Evolutionary conservation across 2,329 filamentous ascomycete genomes (phyloP).

Genomic region (Pseudogymnoascus sp.): DNA sequence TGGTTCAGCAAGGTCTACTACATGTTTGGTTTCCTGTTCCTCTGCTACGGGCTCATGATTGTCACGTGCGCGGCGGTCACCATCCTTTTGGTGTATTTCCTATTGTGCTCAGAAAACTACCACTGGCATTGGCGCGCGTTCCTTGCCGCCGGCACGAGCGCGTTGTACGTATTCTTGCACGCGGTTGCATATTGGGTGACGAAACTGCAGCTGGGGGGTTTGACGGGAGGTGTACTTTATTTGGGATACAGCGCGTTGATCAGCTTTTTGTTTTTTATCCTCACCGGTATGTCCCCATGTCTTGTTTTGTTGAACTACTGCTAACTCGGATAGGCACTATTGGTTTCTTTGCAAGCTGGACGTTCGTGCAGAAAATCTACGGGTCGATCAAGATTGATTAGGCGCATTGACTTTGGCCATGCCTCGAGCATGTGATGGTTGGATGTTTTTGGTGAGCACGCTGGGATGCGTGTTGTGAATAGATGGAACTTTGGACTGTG

Average conservation of each 20-base stretch:
- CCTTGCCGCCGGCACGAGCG: slow-evolving; percentile 81
- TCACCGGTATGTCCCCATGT: slow-evolving; percentile 65
- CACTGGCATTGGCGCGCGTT: slow-evolving; percentile 99
- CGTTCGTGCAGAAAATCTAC: slow-evolving; percentile 91
- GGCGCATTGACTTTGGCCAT: background rate
- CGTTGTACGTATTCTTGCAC: slow-evolving; percentile 85
- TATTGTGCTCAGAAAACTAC: slow-evolving; percentile 94
- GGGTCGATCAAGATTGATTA: slow-evolving; percentile 96
- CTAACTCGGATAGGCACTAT: slow-evolving; percentile 64
- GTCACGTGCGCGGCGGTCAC: slow-evolving; percentile 90
- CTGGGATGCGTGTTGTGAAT: background rate
- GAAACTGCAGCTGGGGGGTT: slow-evolving; percentile 74
- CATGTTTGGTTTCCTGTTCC: slow-evolving; percentile 99
- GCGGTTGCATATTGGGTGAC: slow-evolving; percentile 86
- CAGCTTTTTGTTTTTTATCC: slow-evolving; percentile 83
- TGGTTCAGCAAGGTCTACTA: slow-evolving; percentile 99
- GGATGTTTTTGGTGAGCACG: background rate
- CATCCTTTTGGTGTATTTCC: slow-evolving; percentile 89
- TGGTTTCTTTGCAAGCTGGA: slow-evolving; percentile 90
- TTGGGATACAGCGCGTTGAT: slow-evolving; percentile 87
- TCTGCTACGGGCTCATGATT: slow-evolving; percentile 96
- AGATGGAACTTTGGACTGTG: background rate
- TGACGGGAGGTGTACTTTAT: slow-evolving; percentile 85
- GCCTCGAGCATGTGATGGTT: background rate
- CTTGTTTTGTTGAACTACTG: slow-evolving; percentile 10